Evolutionary conservation across 2,329 filamentous ascomycete genomes (phyloP), one percentile per base, ranked within the genome.

Genomic region (Echinosphaeria canescens): DNA sequence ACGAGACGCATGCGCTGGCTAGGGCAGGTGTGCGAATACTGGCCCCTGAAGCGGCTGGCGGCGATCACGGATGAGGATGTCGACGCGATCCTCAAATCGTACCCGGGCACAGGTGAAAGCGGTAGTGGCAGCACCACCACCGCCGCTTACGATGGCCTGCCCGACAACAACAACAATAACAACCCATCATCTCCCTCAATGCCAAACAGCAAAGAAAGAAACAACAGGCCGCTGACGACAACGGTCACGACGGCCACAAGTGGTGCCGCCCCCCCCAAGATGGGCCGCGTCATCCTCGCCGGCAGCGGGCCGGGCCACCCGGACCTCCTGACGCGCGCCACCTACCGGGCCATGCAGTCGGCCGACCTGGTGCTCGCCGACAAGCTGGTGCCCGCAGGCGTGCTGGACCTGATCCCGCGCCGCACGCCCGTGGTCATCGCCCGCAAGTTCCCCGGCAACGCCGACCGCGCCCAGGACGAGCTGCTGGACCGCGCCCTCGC

Each of bases 21-120:
- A 2, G 69, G 76, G 13, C 88, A 98, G 45, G 81, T 98, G 27
- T 98, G 88, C 59, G 88, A 98, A 54, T 98, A 98, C 51, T 98
- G 88, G 88, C 84, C 88, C 2, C 59, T 98, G 15, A 72, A 71
- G 34, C 68, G 78, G 12, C 62, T 98, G 2, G 81, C 82, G 6
- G 59, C 62, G 22, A 74, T 95, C 34, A 74, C 65, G 4, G 80
- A 92, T 39, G 61, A 62, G 7, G 84, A 95, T 37, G 70, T 93
- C 5, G 68, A 79, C 11, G 47, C 53, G 10, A 67, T 95, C 1
- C 59, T 98, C n/a, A 54, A 63, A 33, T 70, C 76, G 3, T 92
- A 91, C 40, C 52, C 59, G 5, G 41, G 35, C 8, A 27, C 33
- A 20, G 26, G 28, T 18, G 9, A 26, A 37, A 23, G 37, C 36